Evolutionary conservation across 805 yeast genomes (phyloP).

Genomic region (Pichia eremophila): DNA sequence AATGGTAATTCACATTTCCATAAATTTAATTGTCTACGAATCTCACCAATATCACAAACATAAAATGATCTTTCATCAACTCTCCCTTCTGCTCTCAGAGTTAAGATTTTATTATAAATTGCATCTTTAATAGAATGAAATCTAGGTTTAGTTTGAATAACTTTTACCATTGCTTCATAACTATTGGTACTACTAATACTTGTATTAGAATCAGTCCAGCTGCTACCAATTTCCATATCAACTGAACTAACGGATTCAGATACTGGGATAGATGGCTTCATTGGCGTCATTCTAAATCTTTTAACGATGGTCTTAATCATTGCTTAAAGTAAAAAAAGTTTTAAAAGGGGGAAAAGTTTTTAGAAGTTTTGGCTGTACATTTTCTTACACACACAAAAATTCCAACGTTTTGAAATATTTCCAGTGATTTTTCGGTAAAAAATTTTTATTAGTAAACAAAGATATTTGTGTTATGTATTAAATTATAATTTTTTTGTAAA

Average conservation of each 20-base stretch:
- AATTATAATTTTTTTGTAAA: too few species aligned
- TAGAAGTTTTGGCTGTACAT: too few species aligned
- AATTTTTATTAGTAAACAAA: too few species aligned
- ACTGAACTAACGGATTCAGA: neutral
- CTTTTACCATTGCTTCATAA: neutral
- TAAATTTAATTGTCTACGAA: constrained; percentile 46
- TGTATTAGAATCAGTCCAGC: neutral
- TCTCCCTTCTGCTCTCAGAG: neutral
- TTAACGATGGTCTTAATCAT: constrained; percentile 5
- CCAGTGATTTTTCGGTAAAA: too few species aligned
- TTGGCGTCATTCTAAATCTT: constrained; percentile 2
- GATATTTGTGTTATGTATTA: too few species aligned
- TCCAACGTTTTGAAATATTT: too few species aligned
- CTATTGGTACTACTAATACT: neutral
- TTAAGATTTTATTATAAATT: constrained; percentile 5
- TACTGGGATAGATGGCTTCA: neutral
- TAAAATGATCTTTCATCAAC: constrained; percentile 46
- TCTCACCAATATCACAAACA: constrained; percentile 74
- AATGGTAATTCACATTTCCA: constrained; percentile 65
- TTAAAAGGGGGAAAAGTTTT: too few species aligned
- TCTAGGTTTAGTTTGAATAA: neutral
- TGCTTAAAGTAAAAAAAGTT: neutral
- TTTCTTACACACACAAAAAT: too few species aligned
- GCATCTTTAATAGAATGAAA: constrained; percentile 7
- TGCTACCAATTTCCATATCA: neutral